These are phyloP conservation scores for Solanum virginianum DNA, from an alignment of 257 asterid genomes.

Conservation along the genomic window DNA sequence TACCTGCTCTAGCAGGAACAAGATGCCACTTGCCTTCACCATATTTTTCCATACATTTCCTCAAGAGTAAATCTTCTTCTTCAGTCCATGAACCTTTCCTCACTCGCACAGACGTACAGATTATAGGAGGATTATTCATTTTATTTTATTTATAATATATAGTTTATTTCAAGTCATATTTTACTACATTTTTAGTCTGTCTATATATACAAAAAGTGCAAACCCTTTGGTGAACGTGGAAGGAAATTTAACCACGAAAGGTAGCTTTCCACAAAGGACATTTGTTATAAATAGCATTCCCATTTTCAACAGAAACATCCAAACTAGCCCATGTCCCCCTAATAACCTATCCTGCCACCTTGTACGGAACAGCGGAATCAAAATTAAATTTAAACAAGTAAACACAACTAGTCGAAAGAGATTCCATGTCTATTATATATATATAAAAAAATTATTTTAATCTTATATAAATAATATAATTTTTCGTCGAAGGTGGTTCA, in stretches of 20 bases:
- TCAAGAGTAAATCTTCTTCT: slow-evolving; percentile 31
- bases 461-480: too few relatives aligned
- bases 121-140: background rate
- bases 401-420: too few relatives aligned
- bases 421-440: too few relatives aligned
- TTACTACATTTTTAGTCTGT: background rate
- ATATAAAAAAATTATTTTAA: too few relatives aligned
- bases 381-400: too few relatives aligned
- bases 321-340: background rate
- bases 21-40: slow-evolving; percentile 30
- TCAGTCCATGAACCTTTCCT: slow-evolving; percentile 42
- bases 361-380: accelerated
- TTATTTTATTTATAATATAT: background rate
- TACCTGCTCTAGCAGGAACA: background rate
- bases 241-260: too few relatives aligned
- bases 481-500: too few relatives aligned
- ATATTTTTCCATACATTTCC: slow-evolving; percentile 14
- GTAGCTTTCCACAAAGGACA: background rate
- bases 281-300: background rate
- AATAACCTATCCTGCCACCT: background rate
- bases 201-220: background rate
- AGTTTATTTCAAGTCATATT: background rate
- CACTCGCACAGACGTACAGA: background rate
- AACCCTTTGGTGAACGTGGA: background rate
- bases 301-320: background rate